These are phyloP conservation scores for Aureobasidium subglaciale DNA, from an alignment of 2,329 filamentous ascomycete genomes.

Conservation along the genomic window DNA sequence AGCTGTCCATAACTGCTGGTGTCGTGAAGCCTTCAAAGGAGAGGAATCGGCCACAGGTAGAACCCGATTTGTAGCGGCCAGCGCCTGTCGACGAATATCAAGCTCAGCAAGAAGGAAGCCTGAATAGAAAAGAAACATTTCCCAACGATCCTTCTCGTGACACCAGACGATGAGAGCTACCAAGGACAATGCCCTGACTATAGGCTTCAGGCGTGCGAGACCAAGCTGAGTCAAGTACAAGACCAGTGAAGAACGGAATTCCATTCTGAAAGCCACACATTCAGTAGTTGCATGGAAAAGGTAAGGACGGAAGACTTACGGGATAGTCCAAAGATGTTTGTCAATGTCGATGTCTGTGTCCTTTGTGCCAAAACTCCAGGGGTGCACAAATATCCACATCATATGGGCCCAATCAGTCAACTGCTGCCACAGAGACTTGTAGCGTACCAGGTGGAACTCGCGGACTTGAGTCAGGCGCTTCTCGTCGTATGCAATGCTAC, in stretches of 20 bases:
- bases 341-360: conserved; percentile 23
- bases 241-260: conserved; percentile 52
- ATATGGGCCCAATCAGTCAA: conserved; percentile 31
- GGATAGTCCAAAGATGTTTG: conserved; percentile 55
- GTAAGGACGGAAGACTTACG: background rate
- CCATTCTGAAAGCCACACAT: conserved; percentile 37
- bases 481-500: conserved; percentile 16
- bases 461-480: conserved; percentile 12
- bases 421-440: conserved; percentile 15
- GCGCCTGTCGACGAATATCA: conserved; percentile 37
- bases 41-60: background rate
- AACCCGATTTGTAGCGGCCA: background rate
- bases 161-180: conserved; percentile 37
- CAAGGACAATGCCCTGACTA: conserved; percentile 36
- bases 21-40: background rate
- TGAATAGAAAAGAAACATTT: conserved; percentile 48
- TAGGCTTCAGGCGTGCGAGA: conserved; percentile 8
- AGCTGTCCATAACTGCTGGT: background rate
- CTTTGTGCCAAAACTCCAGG: conserved; percentile 11
- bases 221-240: conserved; percentile 49
- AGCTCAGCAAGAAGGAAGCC: conserved; percentile 51
- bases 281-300: background rate
- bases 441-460: conserved; percentile 16
- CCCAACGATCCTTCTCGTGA: conserved; percentile 46
- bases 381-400: conserved; percentile 24